Evolutionary conservation across 352 stramenopile species (phyloP), one percentile per base, ranked within the genome.

Genomic region (Phytophthora fragariaefolia): DNA sequence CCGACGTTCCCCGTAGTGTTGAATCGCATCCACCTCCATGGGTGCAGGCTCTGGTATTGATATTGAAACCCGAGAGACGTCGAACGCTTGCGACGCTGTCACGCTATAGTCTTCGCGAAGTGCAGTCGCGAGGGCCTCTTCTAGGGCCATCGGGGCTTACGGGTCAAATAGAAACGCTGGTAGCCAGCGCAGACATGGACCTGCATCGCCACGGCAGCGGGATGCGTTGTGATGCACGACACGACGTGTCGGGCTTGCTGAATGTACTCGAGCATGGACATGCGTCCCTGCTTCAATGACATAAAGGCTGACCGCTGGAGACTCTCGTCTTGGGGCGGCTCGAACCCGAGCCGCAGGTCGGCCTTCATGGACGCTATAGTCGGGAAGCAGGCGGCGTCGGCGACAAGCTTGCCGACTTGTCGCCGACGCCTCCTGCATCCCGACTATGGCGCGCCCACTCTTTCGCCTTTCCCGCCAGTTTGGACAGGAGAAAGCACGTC

Each of bases 311-410:
- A 58, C 1, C 50, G 40, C 17, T 64, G 58, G 32, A 24, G 20
- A 7, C 1, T 45, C n/a, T n/a, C n/a, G n/a, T n/a, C n/a, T n/a
- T n/a, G n/a, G n/a, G n/a, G n/a, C n/a, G n/a, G n/a, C n/a, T n/a
- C 69, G 34, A 69, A 71, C 27, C 50, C n/a, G n/a, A n/a, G n/a
- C n/a, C n/a, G n/a, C n/a, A 74, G 20, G n/a, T 68, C 32, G 1
- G 46, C 27, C 32, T 63, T 59, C 23, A 65, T 57, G 0, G 18
- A 9, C 0, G 1, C n/a, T 51, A 63, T 52, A 0, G 26, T n/a
- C n/a, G n/a, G n/a, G n/a, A n/a, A n/a, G n/a, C n/a, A n/a, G n/a
- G n/a, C n/a, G n/a, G n/a, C n/a, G n/a, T n/a, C n/a, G n/a, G n/a
- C n/a, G n/a, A n/a, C n/a, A n/a, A n/a, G n/a, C n/a, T n/a, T n/a